Evolutionary conservation across 176 grass and related monocot genomes (phyloP).

Genomic region (Paspalum vaginatum): DNA sequence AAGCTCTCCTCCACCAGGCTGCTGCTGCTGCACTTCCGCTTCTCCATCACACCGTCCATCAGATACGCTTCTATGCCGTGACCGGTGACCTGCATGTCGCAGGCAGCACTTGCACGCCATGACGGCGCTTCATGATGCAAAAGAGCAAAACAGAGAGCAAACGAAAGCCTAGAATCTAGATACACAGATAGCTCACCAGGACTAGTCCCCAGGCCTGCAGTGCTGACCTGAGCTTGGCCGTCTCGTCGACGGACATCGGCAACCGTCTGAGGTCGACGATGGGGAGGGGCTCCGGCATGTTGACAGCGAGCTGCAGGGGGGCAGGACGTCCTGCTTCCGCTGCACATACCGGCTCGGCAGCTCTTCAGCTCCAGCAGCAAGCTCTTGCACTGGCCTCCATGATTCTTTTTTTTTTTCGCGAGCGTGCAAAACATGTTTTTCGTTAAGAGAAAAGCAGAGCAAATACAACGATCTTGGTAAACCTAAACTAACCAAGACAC

Average conservation of each 20-base stretch:
- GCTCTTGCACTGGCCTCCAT: conserved; percentile 45
- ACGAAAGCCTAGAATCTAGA: too few species aligned
- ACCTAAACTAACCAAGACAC: too few species aligned
- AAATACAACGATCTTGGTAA: too few species aligned
- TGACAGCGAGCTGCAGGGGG: not conserved
- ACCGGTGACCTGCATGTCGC: conserved; percentile 11
- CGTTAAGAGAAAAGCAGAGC: too few species aligned
- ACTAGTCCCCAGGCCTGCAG: conserved; percentile 46
- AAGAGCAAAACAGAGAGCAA: too few species aligned
- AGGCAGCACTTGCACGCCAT: too few species aligned
- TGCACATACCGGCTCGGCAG: conserved; percentile 43
- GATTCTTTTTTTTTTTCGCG: too few species aligned
- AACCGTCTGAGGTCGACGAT: conserved; percentile 40
- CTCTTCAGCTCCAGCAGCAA: conserved; percentile 27
- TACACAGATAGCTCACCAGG: not conserved
- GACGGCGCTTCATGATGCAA: too few species aligned
- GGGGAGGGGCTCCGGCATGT: conserved; percentile 17
- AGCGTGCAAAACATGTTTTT: too few species aligned
- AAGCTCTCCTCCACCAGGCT: not conserved
- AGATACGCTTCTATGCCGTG: conserved; percentile 33
- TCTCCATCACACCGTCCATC: conserved; percentile 38
- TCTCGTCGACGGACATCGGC: not conserved
- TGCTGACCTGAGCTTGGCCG: conserved; percentile 27
- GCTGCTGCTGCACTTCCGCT: conserved; percentile 10
- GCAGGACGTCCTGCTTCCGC: not conserved